Percentiles rank a stretch among this genome's conserved stretches.
These are phyloP conservation scores for Thelephora terrestris DNA, from an alignment of 1,284 basidiomycete genomes.

Conservation along the genomic window DNA sequence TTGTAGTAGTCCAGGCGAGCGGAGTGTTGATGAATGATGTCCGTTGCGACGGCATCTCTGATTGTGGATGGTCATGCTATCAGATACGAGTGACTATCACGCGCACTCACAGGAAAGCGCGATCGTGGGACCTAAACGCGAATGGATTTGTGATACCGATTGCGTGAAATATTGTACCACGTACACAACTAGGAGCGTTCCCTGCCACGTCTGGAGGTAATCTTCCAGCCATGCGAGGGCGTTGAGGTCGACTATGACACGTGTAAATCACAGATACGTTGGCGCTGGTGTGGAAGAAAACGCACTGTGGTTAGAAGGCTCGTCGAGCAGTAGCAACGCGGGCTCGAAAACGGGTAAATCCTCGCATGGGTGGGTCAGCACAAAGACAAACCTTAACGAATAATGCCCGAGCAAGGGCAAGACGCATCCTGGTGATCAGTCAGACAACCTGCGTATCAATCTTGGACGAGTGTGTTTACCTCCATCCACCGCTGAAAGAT, in stretches of 20 bases:
- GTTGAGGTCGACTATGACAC: constrained; percentile 58
- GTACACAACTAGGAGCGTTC: constrained; percentile 90
- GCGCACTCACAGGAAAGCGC: constrained; percentile 77
- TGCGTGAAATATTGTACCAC: constrained; percentile 16
- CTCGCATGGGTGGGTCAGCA: neutral
- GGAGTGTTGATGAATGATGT: constrained; percentile 96
- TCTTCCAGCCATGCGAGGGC: constrained; percentile 87
- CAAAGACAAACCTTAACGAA: constrained; percentile 74
- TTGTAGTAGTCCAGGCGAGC: constrained; percentile 91
- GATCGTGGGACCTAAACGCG: constrained; percentile 78
- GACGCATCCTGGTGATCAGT: constrained; percentile 52
- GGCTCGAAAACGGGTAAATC: constrained; percentile 33
- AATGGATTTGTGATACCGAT: constrained; percentile 4
- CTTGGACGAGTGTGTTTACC: constrained; percentile 32
- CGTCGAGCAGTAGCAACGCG: constrained; percentile 79
- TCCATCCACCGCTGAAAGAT: constrained; percentile 97
- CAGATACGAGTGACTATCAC: neutral
- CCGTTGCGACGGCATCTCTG: constrained; percentile 89
- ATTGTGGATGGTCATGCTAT: constrained; percentile 4
- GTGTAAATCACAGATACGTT: neutral
- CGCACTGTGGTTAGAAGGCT: constrained; percentile 95
- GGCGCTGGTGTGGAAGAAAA: constrained; percentile 4
- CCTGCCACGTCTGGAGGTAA: constrained; percentile 94
- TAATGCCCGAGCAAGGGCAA: constrained; percentile 77
- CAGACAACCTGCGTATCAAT: neutral